phyloP scores from a whole-genome alignment of 768 basidiomycete genomes.

The Naganishia friedmannii region DNA sequence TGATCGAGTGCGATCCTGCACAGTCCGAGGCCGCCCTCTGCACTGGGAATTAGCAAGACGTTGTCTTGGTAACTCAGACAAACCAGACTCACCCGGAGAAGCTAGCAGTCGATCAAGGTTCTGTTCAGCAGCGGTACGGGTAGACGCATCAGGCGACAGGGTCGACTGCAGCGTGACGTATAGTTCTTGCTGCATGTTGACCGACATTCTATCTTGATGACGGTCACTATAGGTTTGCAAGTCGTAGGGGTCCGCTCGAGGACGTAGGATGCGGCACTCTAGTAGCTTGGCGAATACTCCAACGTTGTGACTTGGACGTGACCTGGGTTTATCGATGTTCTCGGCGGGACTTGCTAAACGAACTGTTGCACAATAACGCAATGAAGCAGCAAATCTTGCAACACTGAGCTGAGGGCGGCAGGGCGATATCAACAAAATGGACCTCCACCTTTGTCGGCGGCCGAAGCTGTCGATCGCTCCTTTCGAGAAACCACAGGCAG shows the following conservation, averaged over 20 bases:
- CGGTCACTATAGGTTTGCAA: not conserved
- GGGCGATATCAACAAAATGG: not conserved
- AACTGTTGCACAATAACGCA: not conserved
- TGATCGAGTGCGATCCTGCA: slow-evolving; percentile 25
- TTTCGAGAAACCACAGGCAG: not conserved
- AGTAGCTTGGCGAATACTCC: not conserved
- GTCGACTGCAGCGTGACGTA: slow-evolving; percentile 14
- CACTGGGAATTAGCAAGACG: not conserved
- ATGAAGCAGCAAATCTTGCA: slow-evolving; percentile 1
- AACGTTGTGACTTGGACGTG: not conserved
- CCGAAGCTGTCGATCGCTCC: not conserved
- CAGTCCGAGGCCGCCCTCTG: slow-evolving; percentile 27
- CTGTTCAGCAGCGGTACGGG: slow-evolving; percentile 11
- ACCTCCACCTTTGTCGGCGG: not conserved
- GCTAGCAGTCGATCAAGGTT: slow-evolving; percentile 28
- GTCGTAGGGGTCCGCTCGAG: not conserved
- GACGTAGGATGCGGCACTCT: too few species aligned
- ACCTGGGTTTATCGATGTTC: too few species aligned
- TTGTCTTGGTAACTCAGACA: not conserved
- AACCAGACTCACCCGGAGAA: not conserved
- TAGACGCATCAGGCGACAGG: slow-evolving; percentile 14
- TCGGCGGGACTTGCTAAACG: too few species aligned
- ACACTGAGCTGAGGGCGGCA: too few species aligned
- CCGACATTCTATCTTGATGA: not conserved
- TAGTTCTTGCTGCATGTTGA: slow-evolving; percentile 25